phyloP scores from a whole-genome alignment of 2,329 filamentous ascomycete genomes.

The Neurospora sp. region DNA sequence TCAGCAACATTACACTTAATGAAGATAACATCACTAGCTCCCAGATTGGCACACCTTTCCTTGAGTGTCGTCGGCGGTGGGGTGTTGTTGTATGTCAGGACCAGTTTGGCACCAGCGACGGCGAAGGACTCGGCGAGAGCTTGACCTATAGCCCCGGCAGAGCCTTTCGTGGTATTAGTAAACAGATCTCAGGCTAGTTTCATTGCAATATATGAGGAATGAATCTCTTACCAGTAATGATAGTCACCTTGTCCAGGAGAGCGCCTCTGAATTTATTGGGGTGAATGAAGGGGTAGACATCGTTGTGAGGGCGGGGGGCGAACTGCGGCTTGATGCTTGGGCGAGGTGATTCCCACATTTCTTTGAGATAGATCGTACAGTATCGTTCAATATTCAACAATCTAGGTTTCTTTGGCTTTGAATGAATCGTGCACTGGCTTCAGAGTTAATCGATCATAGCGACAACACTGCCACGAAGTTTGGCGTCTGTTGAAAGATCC shows the following conservation, averaged over 20 bases:
- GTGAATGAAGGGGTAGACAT: constrained; percentile 22
- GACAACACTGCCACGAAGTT: neutral
- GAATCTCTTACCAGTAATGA: constrained; percentile 17
- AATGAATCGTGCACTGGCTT: neutral
- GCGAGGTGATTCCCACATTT: neutral
- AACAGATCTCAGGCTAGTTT: neutral
- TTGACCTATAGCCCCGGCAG: constrained; percentile 20
- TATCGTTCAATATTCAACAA: rapidly evolving
- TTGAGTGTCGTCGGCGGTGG: constrained; percentile 14
- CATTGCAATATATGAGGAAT: neutral
- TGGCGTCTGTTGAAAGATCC: neutral
- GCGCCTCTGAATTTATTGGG: constrained; percentile 19
- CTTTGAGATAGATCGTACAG: too few species aligned
- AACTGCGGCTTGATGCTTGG: constrained; percentile 5
- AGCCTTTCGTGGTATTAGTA: constrained; percentile 6
- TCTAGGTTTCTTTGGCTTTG: neutral
- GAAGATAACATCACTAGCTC: constrained; percentile 14
- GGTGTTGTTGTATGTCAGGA: constrained; percentile 22
- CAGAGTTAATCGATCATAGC: neutral
- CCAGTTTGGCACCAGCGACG: constrained; percentile 20
- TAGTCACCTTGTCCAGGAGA: constrained; percentile 17
- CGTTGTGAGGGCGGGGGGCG: constrained; percentile 18
- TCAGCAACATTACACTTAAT: constrained; percentile 19
- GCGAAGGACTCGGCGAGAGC: constrained; percentile 22
- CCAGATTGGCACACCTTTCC: constrained; percentile 15